Evolutionary conservation across 2,329 filamentous ascomycete species (phyloP), one percentile per base, ranked within the genome.

Genomic region (Pseudogymnoascus sp.): DNA sequence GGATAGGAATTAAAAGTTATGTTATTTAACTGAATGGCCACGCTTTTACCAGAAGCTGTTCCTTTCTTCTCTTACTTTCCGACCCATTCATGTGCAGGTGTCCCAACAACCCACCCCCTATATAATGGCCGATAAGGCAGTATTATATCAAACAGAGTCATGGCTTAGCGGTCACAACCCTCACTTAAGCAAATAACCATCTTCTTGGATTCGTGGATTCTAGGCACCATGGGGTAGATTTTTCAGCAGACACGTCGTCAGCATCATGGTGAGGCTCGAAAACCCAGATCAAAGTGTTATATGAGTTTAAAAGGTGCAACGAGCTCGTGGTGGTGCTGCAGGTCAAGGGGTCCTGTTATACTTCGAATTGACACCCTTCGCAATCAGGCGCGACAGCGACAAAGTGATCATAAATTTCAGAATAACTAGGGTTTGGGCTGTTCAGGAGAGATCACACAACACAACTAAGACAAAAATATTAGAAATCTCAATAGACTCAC

Each of bases 311-410:
- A 21, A 21, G 21, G 3, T 21, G 21, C 21, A 21, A 21, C 21
- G 63, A 66, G 62, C 61, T 63, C 61, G 62, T 67, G 36, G 62
- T 65, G 59, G 66, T 67, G 57, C 59, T 65, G 26, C 61, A 59
- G 57, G 60, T 65, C 26, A 39, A 62, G 35, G 37, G 63, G 57
- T 61, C 57, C n/a, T 62, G 63, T 59, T 64, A 35, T 58, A 64
- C 61, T 61, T 29, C 21, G 36, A 63, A 64, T 60, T 50, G 26
- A 61, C 41, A 33, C 54, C 39, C 41, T 64, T 36, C 21, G 21
- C 21, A 21, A 63, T 63, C 61, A 21, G 21, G 21, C 21, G 21
- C 3, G 21, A 21, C 21, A 21, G 21, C 21, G 21, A 21, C 21
- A 21, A 21, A 21, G 21, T 21, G 21, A 21, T 21, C 21, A 21